Base-by-base conservation (phyloP, 768 basidiomycete species). In the Leccinum subtestaceum region DNA sequence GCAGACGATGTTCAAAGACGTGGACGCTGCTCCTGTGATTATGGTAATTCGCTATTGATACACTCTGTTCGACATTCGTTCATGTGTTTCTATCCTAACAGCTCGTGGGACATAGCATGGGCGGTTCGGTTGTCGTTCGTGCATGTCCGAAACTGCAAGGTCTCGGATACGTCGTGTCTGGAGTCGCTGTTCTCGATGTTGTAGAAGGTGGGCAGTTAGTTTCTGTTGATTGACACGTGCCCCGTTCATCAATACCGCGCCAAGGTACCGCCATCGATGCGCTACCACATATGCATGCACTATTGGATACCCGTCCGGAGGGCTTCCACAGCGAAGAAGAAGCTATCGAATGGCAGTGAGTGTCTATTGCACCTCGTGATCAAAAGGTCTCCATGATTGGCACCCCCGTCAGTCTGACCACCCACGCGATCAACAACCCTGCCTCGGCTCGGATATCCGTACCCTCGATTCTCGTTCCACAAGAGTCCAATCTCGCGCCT, bases 61-160 rank as follows among this genome's bases (percentile, higher is more conserved):
- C n/a, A 10, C 15, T n/a, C 29, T 15, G 21, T 50, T 21, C 15
- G 19, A 32, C 46, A 6, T 58, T 43, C n/a, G 32, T 46, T 57
- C 45, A 50, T 23, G 6, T 36, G 7, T 29, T 45, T 38, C 43
- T 27, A 31, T 29, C 13, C n/a, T 36, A 8, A 56, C 53, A 93
- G 89, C 81, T 97, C 7, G 81, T 97, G 9, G 97, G 97, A 0
- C 97, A 99, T 70, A 95, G 93, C 59, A 96, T 99, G 89, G 97
- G 97, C 13, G 96, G 95, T 25, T 88, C 95, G 0, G 95, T 97
- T 4, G 82, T 92, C 21, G 84, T 89, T 8, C 83, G 86, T 5
- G 81, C 87, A 2, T 86, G 85, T 60, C 84, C 91, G 2, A 69
- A 74, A 17, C 77, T 99, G 2, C 81, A 90, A 55, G 80, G 84